Conservation (phyloP, 2,329 filamentous ascomycete genomes). For the Exophiala alcalophila region DNA sequence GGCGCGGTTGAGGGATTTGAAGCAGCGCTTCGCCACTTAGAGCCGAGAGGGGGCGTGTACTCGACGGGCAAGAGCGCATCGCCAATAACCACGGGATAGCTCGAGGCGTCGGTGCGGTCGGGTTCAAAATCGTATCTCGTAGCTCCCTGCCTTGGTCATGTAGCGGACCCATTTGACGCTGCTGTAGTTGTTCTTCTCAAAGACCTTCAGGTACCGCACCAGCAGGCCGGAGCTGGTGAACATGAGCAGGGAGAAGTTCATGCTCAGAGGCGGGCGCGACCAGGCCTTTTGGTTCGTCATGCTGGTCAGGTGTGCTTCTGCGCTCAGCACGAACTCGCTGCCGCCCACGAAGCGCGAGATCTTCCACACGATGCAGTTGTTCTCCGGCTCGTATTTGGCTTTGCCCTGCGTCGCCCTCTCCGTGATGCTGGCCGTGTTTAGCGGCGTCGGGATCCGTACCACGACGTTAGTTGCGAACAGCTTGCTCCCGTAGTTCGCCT, state of each 20-base stretch:
- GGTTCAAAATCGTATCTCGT: conserved; percentile 79
- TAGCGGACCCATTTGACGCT: conserved; percentile 99
- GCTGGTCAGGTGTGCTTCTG: conserved; percentile 86
- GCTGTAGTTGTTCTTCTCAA: conserved; percentile 98
- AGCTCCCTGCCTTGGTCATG: conserved; percentile 96
- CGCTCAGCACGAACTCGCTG: conserved; percentile 90
- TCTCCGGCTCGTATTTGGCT: conserved; percentile 95
- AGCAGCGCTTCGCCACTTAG: too few relatives aligned
- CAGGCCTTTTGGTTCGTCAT: conserved; percentile 99
- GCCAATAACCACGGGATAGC: too few relatives aligned
- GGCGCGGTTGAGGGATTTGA: too few relatives aligned
- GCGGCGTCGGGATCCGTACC: conserved; percentile 87
- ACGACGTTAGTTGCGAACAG: conserved; percentile 96
- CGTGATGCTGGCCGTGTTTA: conserved; percentile 92
- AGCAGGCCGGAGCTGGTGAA: conserved; percentile 92
- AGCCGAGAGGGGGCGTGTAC: too few relatives aligned
- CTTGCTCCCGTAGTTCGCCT: conserved; percentile 94
- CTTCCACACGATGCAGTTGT: conserved; percentile 99
- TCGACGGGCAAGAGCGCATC: too few relatives aligned
- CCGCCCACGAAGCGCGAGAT: conserved; percentile 98
- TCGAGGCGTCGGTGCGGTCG: too few relatives aligned
- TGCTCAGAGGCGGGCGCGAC: conserved; percentile 85
- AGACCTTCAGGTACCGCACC: conserved; percentile 94
- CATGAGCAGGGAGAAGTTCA: conserved; percentile 94
- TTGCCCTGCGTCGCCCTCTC: conserved; percentile 94